These are phyloP conservation scores for Begonia peltatifolia DNA, from an alignment of 306 rosid genomes.

Conservation along the genomic window DNA sequence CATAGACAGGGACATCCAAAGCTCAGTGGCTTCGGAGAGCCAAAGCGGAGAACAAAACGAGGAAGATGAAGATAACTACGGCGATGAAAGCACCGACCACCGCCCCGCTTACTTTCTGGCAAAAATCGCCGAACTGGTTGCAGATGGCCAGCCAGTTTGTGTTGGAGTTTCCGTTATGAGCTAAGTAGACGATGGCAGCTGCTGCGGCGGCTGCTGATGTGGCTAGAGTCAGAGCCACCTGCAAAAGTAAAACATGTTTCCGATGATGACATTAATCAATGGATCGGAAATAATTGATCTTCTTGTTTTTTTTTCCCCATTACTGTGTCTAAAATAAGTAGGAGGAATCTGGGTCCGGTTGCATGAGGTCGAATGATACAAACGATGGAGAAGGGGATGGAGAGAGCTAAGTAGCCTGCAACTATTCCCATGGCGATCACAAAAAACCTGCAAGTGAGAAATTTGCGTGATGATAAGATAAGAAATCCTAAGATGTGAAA, in stretches of 20 bases:
- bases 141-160: constrained; percentile 85
- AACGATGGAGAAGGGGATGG: constrained; percentile 65
- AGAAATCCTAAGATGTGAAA: neutral
- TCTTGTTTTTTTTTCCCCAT: neutral
- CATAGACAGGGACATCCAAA: neutral
- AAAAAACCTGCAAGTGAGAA: constrained; percentile 52
- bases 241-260: neutral
- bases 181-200: constrained; percentile 63
- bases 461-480: too few species aligned
- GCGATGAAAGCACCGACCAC: constrained; percentile 48
- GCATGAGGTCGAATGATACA: constrained; percentile 66
- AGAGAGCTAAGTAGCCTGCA: constrained; percentile 69
- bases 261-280: neutral
- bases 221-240: constrained; percentile 65
- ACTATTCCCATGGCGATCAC: constrained; percentile 66
- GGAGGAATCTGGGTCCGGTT: constrained; percentile 43
- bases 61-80: constrained; percentile 28
- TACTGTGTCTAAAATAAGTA: constrained; percentile 67
- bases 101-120: constrained; percentile 47
- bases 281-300: too few species aligned
- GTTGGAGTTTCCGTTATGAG: constrained; percentile 62
- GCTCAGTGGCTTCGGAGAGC: constrained; percentile 30
- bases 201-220: constrained; percentile 60
- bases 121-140: constrained; percentile 62
- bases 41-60: constrained; percentile 50